Percentiles rank a stretch among this genome's conserved stretches.
Evolutionary conservation across 1,284 basidiomycete species (phyloP).

Genomic region (Rhodotorula sp.): DNA sequence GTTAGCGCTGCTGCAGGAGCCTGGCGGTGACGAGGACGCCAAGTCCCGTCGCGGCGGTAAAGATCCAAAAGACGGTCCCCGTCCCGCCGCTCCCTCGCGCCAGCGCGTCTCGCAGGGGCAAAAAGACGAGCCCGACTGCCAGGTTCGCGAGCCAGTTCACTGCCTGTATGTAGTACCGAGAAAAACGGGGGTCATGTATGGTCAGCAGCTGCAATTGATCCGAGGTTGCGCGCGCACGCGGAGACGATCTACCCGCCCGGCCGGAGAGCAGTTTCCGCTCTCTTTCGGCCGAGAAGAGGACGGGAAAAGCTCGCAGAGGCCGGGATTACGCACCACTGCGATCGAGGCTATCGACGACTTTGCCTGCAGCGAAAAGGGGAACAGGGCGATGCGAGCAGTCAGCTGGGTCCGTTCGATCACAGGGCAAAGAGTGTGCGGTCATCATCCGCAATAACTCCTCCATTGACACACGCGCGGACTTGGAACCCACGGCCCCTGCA

Average conservation of each 20-base stretch:
- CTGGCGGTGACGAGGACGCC: conserved; percentile 14
- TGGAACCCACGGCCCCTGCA: no score
- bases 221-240: not conserved
- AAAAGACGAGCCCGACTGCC: conserved; percentile 32
- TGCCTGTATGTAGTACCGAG: conserved; percentile 3
- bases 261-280: not conserved
- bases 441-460: no score
- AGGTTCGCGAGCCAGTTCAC: conserved; percentile 43
- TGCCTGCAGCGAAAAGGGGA: conserved; percentile 10
- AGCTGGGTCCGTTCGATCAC: no score
- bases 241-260: not conserved
- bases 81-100: conserved; percentile 10
- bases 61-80: conserved; percentile 36
- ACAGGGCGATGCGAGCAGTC: not conserved
- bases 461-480: no score
- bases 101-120: conserved; percentile 35
- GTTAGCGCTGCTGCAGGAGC: conserved; percentile 3
- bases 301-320: not conserved
- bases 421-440: no score
- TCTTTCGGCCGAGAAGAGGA: not conserved
- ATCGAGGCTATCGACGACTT: conserved; percentile 39
- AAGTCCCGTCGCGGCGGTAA: conserved; percentile 23
- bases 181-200: not conserved
- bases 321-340: conserved; percentile 26
- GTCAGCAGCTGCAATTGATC: not conserved